Percentiles rank a stretch among this genome's conserved stretches.
phyloP scores from a whole-genome alignment of 345 rosid genomes.

The Combretum micranthum region DNA sequence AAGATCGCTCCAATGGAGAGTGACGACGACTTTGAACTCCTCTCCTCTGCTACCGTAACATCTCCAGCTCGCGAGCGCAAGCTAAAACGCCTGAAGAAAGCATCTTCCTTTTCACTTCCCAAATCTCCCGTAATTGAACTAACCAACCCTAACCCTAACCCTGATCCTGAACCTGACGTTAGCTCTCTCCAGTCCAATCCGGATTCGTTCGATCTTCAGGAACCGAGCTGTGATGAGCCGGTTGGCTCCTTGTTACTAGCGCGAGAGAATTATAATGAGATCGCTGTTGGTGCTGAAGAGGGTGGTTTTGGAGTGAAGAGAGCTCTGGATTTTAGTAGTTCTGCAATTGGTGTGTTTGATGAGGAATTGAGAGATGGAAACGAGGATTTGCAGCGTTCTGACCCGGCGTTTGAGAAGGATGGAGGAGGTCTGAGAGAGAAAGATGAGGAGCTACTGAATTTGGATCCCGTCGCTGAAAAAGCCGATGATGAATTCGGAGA shows the following conservation, averaged over 20 bases:
- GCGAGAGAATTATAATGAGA: neutral
- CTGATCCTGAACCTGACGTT: neutral
- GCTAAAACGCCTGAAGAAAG: constrained; percentile 67
- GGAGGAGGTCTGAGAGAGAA: constrained; percentile 6
- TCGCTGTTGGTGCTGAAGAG: constrained; percentile 18
- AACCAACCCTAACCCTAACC: neutral
- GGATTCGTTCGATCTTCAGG: too few relatives aligned
- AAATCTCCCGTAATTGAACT: neutral
- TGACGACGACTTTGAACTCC: constrained; percentile 37
- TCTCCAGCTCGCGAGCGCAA: constrained; percentile 35
- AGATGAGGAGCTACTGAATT: too few relatives aligned
- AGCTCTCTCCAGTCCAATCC: too few relatives aligned
- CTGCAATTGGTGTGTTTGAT: constrained; percentile 15
- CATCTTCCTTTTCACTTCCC: constrained; percentile 7
- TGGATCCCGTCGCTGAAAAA: too few relatives aligned
- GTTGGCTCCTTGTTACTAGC: too few relatives aligned
- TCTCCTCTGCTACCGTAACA: constrained; percentile 34
- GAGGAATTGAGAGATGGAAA: neutral
- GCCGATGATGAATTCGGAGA: constrained; percentile 10
- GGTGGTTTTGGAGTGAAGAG: constrained; percentile 26
- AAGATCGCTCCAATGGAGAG: constrained; percentile 30
- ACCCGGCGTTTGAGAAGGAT: neutral
- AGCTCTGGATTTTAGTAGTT: constrained; percentile 37
- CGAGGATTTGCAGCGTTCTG: neutral
- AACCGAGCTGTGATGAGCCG: too few relatives aligned